A percentile compares a stretch with the other conserved stretches of the same genome.
Evolutionary conservation across 129 eudicot species (phyloP).

Genomic region (Sambucus nigra): DNA sequence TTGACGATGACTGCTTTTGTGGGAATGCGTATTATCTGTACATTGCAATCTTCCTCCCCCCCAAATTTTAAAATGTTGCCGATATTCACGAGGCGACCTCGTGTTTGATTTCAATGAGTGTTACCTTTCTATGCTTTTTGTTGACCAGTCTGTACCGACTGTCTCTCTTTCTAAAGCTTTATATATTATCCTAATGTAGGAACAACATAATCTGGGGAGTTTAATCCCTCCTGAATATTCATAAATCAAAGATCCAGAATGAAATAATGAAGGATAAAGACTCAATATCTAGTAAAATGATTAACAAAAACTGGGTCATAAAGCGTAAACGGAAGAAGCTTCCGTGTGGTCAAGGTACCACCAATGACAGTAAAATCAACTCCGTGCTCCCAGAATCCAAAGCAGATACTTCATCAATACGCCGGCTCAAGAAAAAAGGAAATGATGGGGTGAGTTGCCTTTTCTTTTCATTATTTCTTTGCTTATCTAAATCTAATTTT

Average conservation of each 20-base stretch:
- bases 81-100: too few species aligned
- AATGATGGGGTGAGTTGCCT: conserved; percentile 59
- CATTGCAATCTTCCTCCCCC: too few species aligned
- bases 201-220: too few species aligned
- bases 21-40: background rate
- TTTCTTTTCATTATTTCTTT: background rate
- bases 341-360: conserved; percentile 41
- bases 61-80: too few species aligned
- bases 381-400: conserved; percentile 30
- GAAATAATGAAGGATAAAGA: conserved; percentile 54
- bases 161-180: too few species aligned
- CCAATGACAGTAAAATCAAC: conserved; percentile 29
- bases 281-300: conserved; percentile 31
- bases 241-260: conserved; percentile 15
- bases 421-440: conserved; percentile 46
- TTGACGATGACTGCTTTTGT: background rate
- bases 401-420: conserved; percentile 26
- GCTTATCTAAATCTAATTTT: background rate
- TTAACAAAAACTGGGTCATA: conserved; percentile 65
- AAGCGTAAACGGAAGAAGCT: conserved; percentile 66
- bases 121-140: too few species aligned
- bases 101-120: too few species aligned
- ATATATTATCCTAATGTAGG: too few species aligned
- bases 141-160: too few species aligned
- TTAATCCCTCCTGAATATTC: too few species aligned